Evolutionary conservation across 2,329 filamentous ascomycete genomes (phyloP).

Genomic region (Cytospora schulzeri): DNA sequence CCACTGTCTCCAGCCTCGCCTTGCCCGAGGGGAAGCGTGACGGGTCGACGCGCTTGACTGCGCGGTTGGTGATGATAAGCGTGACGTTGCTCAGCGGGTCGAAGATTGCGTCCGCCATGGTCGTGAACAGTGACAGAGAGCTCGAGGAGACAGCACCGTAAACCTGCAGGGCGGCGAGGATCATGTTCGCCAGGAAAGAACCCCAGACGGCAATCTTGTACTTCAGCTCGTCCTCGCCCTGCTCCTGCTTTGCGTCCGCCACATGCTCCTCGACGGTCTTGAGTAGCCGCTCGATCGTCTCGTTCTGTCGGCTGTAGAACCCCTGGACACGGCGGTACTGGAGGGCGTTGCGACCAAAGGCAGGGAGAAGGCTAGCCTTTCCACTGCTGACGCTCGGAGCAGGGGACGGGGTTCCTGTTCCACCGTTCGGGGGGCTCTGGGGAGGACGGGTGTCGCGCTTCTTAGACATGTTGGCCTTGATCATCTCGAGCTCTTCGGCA

Average conservation of each 20-base stretch:
- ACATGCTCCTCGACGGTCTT: conserved; percentile 93
- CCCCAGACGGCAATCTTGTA: conserved; percentile 68
- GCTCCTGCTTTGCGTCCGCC: conserved; percentile 76
- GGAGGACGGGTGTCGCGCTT: conserved; percentile 59
- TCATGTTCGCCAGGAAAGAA: conserved; percentile 77
- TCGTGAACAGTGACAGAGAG: conserved; percentile 95
- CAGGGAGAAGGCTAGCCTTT: conserved; percentile 35
- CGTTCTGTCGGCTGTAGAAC: conserved; percentile 91
- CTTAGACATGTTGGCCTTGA: conserved; percentile 77
- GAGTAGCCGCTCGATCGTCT: conserved; percentile 86
- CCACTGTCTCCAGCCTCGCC: conserved; percentile 89
- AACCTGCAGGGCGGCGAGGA: conserved; percentile 78
- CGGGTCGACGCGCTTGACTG: conserved; percentile 83
- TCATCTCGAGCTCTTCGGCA: conserved; percentile 71
- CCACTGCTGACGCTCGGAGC: conserved; percentile 24
- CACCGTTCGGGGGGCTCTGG: conserved; percentile 32
- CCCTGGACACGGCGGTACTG: conserved; percentile 57
- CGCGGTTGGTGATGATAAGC: conserved; percentile 82
- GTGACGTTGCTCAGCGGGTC: conserved; percentile 89
- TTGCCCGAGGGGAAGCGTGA: conserved; percentile 89
- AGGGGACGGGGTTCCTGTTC: conserved; percentile 26
- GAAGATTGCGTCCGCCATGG: conserved; percentile 94
- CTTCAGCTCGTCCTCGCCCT: conserved; percentile 78
- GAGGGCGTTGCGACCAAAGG: conserved; percentile 37
- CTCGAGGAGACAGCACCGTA: conserved; percentile 86